Evolutionary conservation across 345 rosid species (phyloP).

Genomic region (Citrus mangshanensis): DNA sequence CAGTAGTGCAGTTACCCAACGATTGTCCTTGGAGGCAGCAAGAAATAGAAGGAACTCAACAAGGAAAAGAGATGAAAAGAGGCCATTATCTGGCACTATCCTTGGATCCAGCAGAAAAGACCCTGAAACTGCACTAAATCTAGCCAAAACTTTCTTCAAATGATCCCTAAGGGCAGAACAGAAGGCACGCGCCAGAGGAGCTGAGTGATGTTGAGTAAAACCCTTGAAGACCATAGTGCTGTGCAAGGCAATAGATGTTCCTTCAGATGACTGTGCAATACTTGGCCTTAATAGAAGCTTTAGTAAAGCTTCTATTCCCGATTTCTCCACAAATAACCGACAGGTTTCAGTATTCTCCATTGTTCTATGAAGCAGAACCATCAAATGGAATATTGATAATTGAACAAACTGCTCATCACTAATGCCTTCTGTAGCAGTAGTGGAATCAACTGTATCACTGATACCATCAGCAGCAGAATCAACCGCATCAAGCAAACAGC

Average conservation of each 20-base stretch:
- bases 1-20: constrained; percentile 91
- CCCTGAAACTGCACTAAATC: constrained; percentile 50
- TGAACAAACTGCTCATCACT: constrained; percentile 85
- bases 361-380: constrained; percentile 90
- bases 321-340: constrained; percentile 89
- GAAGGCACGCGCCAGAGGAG: constrained; percentile 86
- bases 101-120: constrained; percentile 72
- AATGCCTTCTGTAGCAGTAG: constrained; percentile 41
- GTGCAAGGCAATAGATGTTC: constrained; percentile 90
- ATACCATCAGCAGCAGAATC: constrained; percentile 47
- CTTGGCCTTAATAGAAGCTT: constrained; percentile 81
- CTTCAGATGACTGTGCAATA: constrained; percentile 94
- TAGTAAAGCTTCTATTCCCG: constrained; percentile 85
- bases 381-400: constrained; percentile 83
- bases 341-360: constrained; percentile 94
- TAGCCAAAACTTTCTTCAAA: constrained; percentile 63
- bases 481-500: constrained; percentile 42
- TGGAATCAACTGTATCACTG: constrained; percentile 64
- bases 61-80: constrained; percentile 82
- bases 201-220: constrained; percentile 88
- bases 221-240: constrained; percentile 98
- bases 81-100: constrained; percentile 45
- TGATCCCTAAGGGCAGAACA: constrained; percentile 79
- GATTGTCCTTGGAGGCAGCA: constrained; percentile 91
- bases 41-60: constrained; percentile 90